Conservation (phyloP, 2,329 filamentous ascomycete species). For the Aspergillus intermedius region DNA sequence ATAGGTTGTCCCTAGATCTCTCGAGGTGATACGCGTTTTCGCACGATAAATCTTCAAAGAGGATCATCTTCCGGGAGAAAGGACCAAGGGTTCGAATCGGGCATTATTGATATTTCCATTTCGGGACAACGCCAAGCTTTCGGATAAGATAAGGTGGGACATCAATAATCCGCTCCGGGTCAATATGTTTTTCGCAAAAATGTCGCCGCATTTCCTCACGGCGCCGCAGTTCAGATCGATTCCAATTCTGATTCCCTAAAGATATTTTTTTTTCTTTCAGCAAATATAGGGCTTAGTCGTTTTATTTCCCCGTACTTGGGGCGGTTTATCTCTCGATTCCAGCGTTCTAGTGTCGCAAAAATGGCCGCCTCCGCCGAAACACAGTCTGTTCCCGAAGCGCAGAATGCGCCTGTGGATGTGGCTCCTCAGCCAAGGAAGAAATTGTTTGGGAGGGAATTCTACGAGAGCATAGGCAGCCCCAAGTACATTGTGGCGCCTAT, state of each 20-base stretch:
- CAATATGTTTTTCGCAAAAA: constrained; percentile 19
- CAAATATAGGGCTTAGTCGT: constrained; percentile 27
- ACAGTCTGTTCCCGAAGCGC: constrained; percentile 10
- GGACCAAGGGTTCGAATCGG: neutral
- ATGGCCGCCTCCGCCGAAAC: constrained; percentile 22
- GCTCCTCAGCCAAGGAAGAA: constrained; percentile 42
- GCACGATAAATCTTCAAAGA: neutral
- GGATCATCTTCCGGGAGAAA: neutral
- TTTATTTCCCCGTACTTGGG: constrained; percentile 23
- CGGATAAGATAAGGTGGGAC: constrained; percentile 26
- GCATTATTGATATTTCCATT: constrained; percentile 1
- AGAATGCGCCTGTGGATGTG: constrained; percentile 13
- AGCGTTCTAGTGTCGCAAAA: constrained; percentile 11
- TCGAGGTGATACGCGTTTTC: neutral
- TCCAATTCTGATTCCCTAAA: constrained; percentile 1
- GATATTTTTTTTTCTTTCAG: constrained; percentile 2
- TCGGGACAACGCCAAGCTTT: constrained; percentile 6
- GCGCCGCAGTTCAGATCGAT: constrained; percentile 5
- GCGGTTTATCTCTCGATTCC: constrained; percentile 9
- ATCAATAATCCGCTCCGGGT: constrained; percentile 18
- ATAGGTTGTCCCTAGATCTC: neutral
- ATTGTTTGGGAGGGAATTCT: constrained; percentile 80
- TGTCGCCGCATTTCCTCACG: constrained; percentile 1
- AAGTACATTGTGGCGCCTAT: constrained; percentile 90
- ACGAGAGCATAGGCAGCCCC: constrained; percentile 87